Conservation (phyloP, 768 basidiomycete genomes). For the Pleurotus pulmonarius region DNA sequence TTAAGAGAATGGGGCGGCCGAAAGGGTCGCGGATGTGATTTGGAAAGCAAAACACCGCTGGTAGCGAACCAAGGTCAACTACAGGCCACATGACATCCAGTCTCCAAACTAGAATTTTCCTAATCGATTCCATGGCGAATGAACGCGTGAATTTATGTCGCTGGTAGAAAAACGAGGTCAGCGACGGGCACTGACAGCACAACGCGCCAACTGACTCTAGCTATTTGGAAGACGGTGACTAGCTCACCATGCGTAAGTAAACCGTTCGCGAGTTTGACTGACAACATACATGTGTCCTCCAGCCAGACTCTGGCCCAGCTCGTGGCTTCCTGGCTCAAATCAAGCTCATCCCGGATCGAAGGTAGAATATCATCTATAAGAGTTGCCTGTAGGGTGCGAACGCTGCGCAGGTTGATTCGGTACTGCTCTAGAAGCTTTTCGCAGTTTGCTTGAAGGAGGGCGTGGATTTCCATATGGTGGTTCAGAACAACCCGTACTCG, state of each 20-base stretch:
- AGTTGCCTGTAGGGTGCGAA: slow-evolving; percentile 45
- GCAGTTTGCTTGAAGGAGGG: slow-evolving; percentile 42
- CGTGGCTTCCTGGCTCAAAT: slow-evolving; percentile 40
- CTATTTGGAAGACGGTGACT: slow-evolving; percentile 60
- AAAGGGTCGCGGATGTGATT: slow-evolving; percentile 51
- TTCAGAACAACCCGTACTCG: not conserved
- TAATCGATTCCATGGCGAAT: slow-evolving; percentile 57
- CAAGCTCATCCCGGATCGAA: slow-evolving; percentile 54
- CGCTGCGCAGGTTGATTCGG: slow-evolving; percentile 39
- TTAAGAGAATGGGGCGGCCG: slow-evolving; percentile 60
- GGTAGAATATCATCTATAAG: slow-evolving; percentile 58
- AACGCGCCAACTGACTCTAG: slow-evolving; percentile 42
- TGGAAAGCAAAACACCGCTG: slow-evolving; percentile 54
- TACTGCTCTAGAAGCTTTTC: slow-evolving; percentile 49
- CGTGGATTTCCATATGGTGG: slow-evolving; percentile 28
- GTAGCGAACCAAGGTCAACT: slow-evolving; percentile 22
- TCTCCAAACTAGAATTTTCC: slow-evolving; percentile 57
- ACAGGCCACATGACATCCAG: slow-evolving; percentile 38
- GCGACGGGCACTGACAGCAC: slow-evolving; percentile 10
- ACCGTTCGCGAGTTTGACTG: not conserved
- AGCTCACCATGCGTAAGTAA: not conserved
- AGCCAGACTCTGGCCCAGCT: slow-evolving; percentile 62
- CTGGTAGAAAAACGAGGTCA: slow-evolving; percentile 29
- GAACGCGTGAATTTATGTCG: slow-evolving; percentile 64
- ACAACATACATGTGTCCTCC: slow-evolving; percentile 55